phyloP scores from a whole-genome alignment of 2,329 filamentous ascomycete genomes.

The Neoscytalidium dimidiatum region DNA sequence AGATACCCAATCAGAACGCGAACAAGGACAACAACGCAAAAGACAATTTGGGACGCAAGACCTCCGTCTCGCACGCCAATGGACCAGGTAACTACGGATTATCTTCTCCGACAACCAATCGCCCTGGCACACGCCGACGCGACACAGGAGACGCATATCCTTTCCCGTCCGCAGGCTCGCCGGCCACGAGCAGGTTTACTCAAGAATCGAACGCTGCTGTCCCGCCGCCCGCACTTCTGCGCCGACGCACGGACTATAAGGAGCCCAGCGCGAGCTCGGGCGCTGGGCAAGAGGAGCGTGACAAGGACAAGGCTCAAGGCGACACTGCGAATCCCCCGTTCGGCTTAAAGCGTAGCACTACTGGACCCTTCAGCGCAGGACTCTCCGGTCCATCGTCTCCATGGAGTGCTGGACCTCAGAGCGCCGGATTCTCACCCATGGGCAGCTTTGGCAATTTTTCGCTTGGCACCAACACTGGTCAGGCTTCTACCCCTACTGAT shows the following conservation, averaged over 20 bases:
- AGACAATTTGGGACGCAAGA: conserved; percentile 65
- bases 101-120: conserved; percentile 71
- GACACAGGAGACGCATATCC: conserved; percentile 76
- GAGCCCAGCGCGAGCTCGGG: conserved; percentile 45
- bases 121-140: conserved; percentile 77
- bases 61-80: conserved; percentile 72
- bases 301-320: conserved; percentile 46
- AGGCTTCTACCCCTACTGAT: conserved; percentile 61
- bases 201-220: conserved; percentile 64
- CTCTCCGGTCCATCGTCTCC: conserved; percentile 54
- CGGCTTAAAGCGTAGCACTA: conserved; percentile 59
- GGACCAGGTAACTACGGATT: conserved; percentile 66
- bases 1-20: conserved; percentile 71
- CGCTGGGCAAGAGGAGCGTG: conserved; percentile 51
- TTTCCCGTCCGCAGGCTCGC: conserved; percentile 59
- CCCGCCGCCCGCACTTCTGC: conserved; percentile 61
- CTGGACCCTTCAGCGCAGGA: conserved; percentile 54
- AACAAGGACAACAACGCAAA: conserved; percentile 63
- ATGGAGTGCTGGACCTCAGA: conserved; percentile 62
- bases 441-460: conserved; percentile 91
- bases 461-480: conserved; percentile 55
- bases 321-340: conserved; percentile 24
- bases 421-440: conserved; percentile 68
- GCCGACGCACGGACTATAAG: conserved; percentile 64
- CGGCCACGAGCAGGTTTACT: conserved; percentile 60